Conservation (phyloP, 2,329 filamentous ascomycete species). For the Exophiala alcalophila region DNA sequence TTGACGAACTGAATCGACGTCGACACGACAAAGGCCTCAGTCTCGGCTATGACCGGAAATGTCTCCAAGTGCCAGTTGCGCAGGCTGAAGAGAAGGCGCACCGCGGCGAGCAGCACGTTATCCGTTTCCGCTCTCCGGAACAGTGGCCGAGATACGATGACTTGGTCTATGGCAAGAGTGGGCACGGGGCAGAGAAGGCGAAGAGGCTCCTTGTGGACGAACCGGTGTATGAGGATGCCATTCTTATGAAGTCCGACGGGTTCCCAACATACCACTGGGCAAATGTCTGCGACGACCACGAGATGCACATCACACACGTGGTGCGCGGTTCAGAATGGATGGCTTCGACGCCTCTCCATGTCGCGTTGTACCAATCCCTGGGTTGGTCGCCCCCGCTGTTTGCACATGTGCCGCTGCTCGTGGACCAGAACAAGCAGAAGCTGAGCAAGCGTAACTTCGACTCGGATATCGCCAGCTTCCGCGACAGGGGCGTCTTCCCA, state of each 20-base stretch:
- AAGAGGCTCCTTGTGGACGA: conserved; percentile 45
- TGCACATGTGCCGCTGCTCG: conserved; percentile 74
- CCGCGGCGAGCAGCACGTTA: conserved; percentile 67
- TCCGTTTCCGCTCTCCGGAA: conserved; percentile 69
- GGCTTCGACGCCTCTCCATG: conserved; percentile 79
- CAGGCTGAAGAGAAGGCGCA: conserved; percentile 70
- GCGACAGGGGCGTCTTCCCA: conserved; percentile 58
- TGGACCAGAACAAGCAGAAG: conserved; percentile 67
- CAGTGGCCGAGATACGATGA: conserved; percentile 67
- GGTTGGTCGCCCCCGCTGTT: conserved; percentile 71
- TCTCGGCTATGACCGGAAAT: conserved; percentile 69
- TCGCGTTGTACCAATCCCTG: conserved; percentile 72
- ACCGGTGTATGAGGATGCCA: conserved; percentile 71
- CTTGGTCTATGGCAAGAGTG: conserved; percentile 68
- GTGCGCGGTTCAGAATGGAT: conserved; percentile 96
- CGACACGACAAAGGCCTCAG: conserved; percentile 58
- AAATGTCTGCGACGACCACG: conserved; percentile 93
- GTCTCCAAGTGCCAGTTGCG: conserved; percentile 59
- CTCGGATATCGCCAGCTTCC: conserved; percentile 58
- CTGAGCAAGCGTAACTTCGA: conserved; percentile 81
- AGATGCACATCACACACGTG: conserved; percentile 94
- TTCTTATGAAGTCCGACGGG: conserved; percentile 86
- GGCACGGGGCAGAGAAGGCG: conserved; percentile 51
- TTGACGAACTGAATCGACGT: conserved; percentile 64
- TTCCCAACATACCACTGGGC: conserved; percentile 95